Evolutionary conservation across 2,329 filamentous ascomycete species (phyloP), one percentile per base, ranked within the genome.

Genomic region (Nothopassalora personata): DNA sequence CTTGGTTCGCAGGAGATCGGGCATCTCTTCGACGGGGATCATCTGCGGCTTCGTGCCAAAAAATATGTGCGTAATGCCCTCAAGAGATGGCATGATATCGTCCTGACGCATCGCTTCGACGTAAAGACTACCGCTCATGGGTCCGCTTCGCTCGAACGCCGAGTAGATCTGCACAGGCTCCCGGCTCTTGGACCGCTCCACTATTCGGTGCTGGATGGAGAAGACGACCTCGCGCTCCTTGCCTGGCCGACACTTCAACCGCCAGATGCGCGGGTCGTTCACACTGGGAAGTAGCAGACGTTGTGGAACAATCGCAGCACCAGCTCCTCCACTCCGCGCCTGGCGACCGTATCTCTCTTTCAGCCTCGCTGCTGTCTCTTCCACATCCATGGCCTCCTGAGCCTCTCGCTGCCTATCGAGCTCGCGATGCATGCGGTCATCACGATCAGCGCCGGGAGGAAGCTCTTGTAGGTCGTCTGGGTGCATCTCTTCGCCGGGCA

Each of bases 11-110:
- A 99, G 81, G n/a, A 99, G 83, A 75, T 97, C 94, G 1, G 94
- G 93, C 87, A 97, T 96, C 75, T 99, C 94, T 74, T 96, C 96
- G 69, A 97, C 91, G 52, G 94, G 90, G 46, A 99, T 91, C 54
- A 97, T 80, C 48, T 92, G 84, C 77, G 94, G 87, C 75, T 91
- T 94, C 30, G 85, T 88, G 58, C 91, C 86, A 56, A 93, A 90
- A 73, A 97, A 99, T 39, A 96, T 89, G 70, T 96, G 91, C 61
- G 90, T 84, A 70, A 99, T 84, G 46, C 87, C 89, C 62, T 96
- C 90, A 46, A 96, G 80, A 7, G 91, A 90, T 54, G 86, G 81
- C 69, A 92, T 79, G 65, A 97, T 90, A 74, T 97, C 91, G 49
- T 89, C 89, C 72, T 94, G 89, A 62, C 90, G 85, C 66, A 88